Evolutionary conservation across 129 eudicot genomes (phyloP), one percentile per base, ranked within the genome.

Genomic region (Flaveria linearis): DNA sequence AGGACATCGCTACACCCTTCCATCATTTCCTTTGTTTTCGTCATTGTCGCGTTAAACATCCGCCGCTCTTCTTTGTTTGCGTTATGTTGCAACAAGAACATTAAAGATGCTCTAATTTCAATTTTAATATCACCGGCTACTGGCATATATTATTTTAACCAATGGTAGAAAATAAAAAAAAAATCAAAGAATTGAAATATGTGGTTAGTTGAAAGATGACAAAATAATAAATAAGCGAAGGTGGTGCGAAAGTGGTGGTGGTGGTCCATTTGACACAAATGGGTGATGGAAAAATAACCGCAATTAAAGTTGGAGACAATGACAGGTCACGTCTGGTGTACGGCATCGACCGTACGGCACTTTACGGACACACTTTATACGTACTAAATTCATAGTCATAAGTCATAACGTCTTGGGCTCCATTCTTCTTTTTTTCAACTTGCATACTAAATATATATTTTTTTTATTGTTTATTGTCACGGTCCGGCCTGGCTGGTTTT

Each of bases 271-370:
- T 9, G 5, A 73, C 8, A 36, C 74, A 52, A 66, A 74, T 76
- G 74, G 74, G 30, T 76, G 55, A 51, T 39, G n/a, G 42, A 67
- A 66, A 65, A 18, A 50, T 22, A 45, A 65, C 10, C 9, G 33
- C 41, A 17, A 16, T 50, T 51, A 8, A 41, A 76, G 65, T 15
- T 9, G 20, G 39, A 14, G 80, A 76, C 65, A 25, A 51, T 52
- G 74, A 76, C 74, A 76, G 56, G 81, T 76, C 81, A 67, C 23
- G 17, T 15, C 15, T 68, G 57, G 68, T 25, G 74, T 76, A 76
- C 81, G 81, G 74, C 74, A 52, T 52, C 57, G 46, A 67, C 74
- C 56, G 81, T 76, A 76, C 81, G 74, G 74, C 57, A 53, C 41
- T 12, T 23, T 67, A 76, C 80, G 74, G 74, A 76, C 41, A 66